A percentile compares a stretch with the other conserved stretches of the same genome.
Conservation (phyloP, 345 rosid species). For the Acer negundo region DNA sequence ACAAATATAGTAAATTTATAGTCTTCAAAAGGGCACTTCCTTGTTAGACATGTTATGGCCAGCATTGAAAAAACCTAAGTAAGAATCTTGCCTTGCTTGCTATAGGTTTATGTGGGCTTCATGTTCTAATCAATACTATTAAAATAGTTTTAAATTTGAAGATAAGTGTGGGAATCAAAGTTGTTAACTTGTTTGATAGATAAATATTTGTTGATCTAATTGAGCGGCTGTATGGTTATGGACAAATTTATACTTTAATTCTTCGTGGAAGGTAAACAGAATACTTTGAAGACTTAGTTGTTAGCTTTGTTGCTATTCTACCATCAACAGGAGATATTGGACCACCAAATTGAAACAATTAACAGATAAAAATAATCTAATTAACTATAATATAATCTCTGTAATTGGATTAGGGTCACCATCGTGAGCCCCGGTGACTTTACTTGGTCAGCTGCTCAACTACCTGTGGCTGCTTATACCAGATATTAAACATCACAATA, state of each 20-base stretch:
- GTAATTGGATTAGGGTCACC: constrained; percentile 8
- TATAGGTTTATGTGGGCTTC: constrained; percentile 29
- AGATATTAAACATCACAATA: not conserved
- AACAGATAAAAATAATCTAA: not conserved
- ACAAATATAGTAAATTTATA: too few relatives aligned
- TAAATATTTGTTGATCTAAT: not conserved
- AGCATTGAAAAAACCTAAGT: constrained; percentile 27
- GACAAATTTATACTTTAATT: constrained; percentile 22
- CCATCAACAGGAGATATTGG: not conserved
- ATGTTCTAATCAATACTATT: constrained; percentile 24
- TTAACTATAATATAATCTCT: not conserved
- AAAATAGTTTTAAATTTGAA: not conserved
- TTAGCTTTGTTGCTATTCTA: not conserved
- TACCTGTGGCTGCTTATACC: not conserved
- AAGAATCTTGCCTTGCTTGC: not conserved
- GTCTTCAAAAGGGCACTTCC: not conserved
- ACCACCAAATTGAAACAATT: not conserved
- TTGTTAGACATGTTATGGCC: constrained; percentile 29
- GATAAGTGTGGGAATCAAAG: not conserved
- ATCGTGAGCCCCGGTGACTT: not conserved
- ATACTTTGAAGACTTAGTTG: constrained; percentile 6
- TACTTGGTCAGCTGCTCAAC: not conserved
- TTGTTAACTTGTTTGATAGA: not conserved
- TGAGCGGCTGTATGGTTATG: constrained; percentile 6
- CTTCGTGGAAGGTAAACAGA: not conserved